phyloP scores from a whole-genome alignment of 768 basidiomycete species.

The Suillus lakei region DNA sequence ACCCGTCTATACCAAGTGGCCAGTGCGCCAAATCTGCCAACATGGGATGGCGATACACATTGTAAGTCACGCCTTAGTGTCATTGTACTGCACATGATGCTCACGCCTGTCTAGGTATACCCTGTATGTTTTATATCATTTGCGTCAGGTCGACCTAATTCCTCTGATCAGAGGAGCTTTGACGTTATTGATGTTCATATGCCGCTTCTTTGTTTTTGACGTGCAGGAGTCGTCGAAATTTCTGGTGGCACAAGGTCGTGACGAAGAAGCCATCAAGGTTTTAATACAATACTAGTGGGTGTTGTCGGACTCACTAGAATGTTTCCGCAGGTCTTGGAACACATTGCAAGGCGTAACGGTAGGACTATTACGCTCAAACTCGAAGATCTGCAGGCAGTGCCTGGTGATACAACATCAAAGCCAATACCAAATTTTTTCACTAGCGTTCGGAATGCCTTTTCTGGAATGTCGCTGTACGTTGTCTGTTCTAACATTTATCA shows the following conservation, averaged over 20 bases:
- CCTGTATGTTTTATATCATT: conserved; percentile 36
- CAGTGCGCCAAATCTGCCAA: conserved; percentile 54
- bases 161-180: conserved; percentile 42
- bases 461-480: conserved; percentile 46
- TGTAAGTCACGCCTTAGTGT: conserved; percentile 33
- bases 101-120: conserved; percentile 36
- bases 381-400: conserved; percentile 44
- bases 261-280: conserved; percentile 57
- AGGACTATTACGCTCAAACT: conserved; percentile 49
- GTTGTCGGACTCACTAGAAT: not conserved
- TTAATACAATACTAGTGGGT: not conserved
- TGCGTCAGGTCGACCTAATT: conserved; percentile 8
- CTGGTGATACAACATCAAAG: conserved; percentile 20
- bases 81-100: not conserved
- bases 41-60: conserved; percentile 65
- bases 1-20: conserved; percentile 30
- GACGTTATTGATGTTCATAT: conserved; percentile 56
- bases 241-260: conserved; percentile 58
- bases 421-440: conserved; percentile 23
- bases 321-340: conserved; percentile 45
- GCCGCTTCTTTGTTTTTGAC: conserved; percentile 60
- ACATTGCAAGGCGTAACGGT: conserved; percentile 53
- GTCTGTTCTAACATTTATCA: not conserved
- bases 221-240: conserved; percentile 69
- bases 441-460: conserved; percentile 39